Evolutionary conservation across 495 filamentous ascomycete species (phyloP).

Genomic region (Penicillium angulare): DNA sequence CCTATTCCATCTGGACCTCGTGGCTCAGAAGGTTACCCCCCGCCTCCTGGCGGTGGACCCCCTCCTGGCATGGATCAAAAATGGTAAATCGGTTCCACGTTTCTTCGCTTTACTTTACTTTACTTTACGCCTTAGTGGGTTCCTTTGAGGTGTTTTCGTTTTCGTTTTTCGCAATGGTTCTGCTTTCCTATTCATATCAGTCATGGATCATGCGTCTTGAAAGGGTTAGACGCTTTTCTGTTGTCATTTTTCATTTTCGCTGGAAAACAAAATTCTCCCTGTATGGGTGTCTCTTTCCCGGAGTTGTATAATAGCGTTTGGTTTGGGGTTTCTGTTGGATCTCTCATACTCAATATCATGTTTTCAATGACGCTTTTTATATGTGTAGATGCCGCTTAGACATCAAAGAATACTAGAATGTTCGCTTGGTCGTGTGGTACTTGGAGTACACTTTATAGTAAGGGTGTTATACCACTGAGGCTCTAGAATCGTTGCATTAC

Average conservation of each 20-base stretch:
- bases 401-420: neutral
- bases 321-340: slow-evolving; percentile 4
- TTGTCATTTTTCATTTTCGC: neutral
- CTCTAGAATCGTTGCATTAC: no score
- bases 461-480: no score
- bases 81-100: slow-evolving; percentile 20
- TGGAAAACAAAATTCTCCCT: slow-evolving; percentile 4
- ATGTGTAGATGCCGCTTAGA: neutral
- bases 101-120: no score
- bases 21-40: slow-evolving; percentile 31
- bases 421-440: no score
- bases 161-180: neutral
- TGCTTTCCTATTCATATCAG: neutral
- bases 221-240: neutral
- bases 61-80: slow-evolving; percentile 22
- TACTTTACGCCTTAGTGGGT: slow-evolving; percentile 1
- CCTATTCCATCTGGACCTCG: slow-evolving; percentile 30
- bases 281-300: slow-evolving; percentile 2
- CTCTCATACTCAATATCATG: slow-evolving; percentile 6
- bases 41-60: slow-evolving; percentile 22
- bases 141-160: neutral
- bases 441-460: no score
- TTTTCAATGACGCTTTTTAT: neutral
- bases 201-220: slow-evolving; percentile 9
- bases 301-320: slow-evolving; percentile 27